Conservation (phyloP, 768 basidiomycete genomes). For the Panaeolus cyanescens region DNA sequence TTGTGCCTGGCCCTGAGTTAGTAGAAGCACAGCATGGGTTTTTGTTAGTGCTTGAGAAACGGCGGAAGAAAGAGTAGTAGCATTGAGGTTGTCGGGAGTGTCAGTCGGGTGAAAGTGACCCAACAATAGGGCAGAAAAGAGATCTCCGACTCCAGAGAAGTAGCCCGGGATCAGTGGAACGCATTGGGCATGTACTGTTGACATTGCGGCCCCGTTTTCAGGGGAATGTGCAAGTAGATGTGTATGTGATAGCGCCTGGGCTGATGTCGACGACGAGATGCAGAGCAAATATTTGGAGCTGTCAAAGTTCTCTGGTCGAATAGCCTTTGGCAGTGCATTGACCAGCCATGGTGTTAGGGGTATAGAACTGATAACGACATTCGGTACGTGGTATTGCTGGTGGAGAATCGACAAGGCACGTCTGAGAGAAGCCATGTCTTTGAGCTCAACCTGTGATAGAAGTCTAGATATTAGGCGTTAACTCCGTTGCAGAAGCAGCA, state of each 20-base stretch:
- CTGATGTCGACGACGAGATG: constrained; percentile 63
- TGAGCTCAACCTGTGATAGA: constrained; percentile 72
- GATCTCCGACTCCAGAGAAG: constrained; percentile 95
- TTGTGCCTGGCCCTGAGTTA: constrained; percentile 61
- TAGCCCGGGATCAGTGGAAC: constrained; percentile 87
- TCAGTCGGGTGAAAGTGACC: constrained; percentile 63
- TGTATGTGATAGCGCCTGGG: constrained; percentile 14
- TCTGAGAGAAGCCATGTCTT: constrained; percentile 65
- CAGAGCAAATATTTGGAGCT: constrained; percentile 68
- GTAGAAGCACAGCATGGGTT: constrained; percentile 69
- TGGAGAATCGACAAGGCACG: constrained; percentile 76
- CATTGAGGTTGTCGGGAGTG: constrained; percentile 10
- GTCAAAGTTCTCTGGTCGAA: constrained; percentile 35
- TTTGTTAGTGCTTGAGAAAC: constrained; percentile 69
- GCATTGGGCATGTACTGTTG: constrained; percentile 64
- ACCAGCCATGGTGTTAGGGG: constrained; percentile 67
- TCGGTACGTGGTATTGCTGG: constrained; percentile 69
- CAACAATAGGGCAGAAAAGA: constrained; percentile 90
- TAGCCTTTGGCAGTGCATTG: constrained; percentile 46
- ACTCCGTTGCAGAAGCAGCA: constrained; percentile 17
- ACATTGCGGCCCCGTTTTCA: constrained; percentile 18
- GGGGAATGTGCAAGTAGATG: constrained; percentile 6
- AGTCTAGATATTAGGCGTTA: constrained; percentile 45
- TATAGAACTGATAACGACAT: constrained; percentile 93
- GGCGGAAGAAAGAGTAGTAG: constrained; percentile 55